A percentile compares a stretch with the other conserved stretches of the same genome.
Conservation (phyloP, 2,329 filamentous ascomycete genomes). For the Exophiala alcalophila region DNA sequence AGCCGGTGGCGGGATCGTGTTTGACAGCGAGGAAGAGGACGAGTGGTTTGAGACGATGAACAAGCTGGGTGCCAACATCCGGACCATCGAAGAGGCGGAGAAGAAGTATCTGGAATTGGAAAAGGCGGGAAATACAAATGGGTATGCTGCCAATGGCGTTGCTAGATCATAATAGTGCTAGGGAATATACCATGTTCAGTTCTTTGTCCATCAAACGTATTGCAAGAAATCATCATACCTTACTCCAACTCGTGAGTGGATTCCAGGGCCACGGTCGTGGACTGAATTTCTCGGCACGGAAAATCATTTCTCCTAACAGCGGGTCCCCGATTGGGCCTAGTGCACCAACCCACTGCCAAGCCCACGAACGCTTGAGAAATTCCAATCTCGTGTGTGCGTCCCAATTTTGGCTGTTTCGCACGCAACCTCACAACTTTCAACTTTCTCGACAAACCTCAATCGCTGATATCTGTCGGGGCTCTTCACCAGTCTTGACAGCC, state of each 20-base stretch:
- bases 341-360: no score
- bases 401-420: background rate
- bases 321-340: no score
- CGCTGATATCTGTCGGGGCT: conserved; percentile 41
- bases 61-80: conserved; percentile 86
- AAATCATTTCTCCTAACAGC: no score
- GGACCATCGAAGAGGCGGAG: conserved; percentile 82
- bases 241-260: no score
- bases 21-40: conserved; percentile 84
- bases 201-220: no score
- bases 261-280: no score
- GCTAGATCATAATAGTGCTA: no score
- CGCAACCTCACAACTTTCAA: background rate
- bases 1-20: conserved; percentile 81
- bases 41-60: conserved; percentile 98
- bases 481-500: conserved; percentile 37
- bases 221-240: no score
- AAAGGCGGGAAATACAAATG: conserved; percentile 22
- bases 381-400: background rate
- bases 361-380: no score
- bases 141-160: conserved; percentile 19
- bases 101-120: conserved; percentile 56
- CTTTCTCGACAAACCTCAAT: conserved; percentile 32
- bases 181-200: no score
- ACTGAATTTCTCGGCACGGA: no score